Evolutionary conservation across 805 yeast genomes (phyloP).

Genomic region (Candida berthetii): DNA sequence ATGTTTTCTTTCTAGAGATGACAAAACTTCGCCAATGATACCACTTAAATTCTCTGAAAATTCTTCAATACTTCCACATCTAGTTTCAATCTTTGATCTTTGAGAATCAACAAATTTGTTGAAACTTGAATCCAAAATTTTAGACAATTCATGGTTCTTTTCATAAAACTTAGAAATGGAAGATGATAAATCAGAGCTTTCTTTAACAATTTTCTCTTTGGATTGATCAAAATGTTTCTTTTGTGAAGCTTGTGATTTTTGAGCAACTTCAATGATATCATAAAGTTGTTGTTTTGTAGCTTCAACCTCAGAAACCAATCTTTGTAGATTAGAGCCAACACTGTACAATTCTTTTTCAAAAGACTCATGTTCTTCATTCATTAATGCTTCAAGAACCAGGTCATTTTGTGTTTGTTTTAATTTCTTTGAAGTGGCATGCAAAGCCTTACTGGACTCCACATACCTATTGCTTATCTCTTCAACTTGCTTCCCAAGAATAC

Average conservation of each 20-base stretch:
- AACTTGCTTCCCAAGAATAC: constrained; percentile 8
- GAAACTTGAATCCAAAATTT: constrained; percentile 10
- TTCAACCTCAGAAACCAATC: constrained; percentile 6
- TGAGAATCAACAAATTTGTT: constrained; percentile 9
- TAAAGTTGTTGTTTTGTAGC: constrained; percentile 9
- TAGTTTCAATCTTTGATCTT: constrained; percentile 5
- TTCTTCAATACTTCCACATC: constrained; percentile 2
- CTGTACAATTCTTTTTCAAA: constrained; percentile 14
- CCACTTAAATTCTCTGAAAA: constrained; percentile 2
- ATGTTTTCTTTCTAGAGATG: constrained; percentile 1
- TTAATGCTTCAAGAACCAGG: constrained; percentile 9
- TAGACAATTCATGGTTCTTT: constrained; percentile 9
- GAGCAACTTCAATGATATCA: constrained; percentile 7
- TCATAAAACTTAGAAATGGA: constrained; percentile 1
- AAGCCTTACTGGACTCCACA: constrained; percentile 5
- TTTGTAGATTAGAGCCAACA: constrained; percentile 6
- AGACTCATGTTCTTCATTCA: constrained; percentile 10
- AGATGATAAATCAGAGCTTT: background rate
- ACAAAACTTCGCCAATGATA: constrained; percentile 5
- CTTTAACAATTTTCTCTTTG: constrained; percentile 4
- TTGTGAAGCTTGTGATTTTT: constrained; percentile 6
- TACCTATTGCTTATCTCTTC: constrained; percentile 9
- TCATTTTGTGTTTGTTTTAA: constrained; percentile 8
- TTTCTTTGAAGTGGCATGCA: constrained; percentile 6
- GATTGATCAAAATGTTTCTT: constrained; percentile 4